Evolutionary conservation across 2,329 filamentous ascomycete species (phyloP), one percentile per base, ranked within the genome.

Genomic region (Leptographium radiaticola): DNA sequence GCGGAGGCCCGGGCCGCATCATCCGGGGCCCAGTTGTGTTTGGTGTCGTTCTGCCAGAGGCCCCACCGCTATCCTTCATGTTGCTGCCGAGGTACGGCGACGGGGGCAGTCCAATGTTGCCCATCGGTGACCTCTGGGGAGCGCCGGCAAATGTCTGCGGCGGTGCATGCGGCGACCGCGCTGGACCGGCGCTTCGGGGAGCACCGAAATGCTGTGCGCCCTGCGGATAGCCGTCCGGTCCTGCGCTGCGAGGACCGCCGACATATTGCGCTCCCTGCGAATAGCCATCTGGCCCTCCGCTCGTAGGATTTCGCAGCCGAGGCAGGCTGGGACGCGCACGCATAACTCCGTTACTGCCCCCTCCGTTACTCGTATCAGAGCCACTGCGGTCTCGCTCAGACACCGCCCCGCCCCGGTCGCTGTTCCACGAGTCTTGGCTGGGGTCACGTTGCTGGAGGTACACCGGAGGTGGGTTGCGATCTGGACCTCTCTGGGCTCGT

Each of bases 381-480:
- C 76, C 75, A 57, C 77, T 80, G 44, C 77, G 68, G 45, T 79
- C 72, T 11, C 76, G 70, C 45, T 78, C 75, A 0, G 67, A 68
- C 25, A 59, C 60, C 4, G 66, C 64, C 47, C 57, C 59, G 25
- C 57, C 50, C 30, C 53, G 60, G 11, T 58, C 60, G 31, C 63
- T 62, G 20, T 63, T 63, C n/a, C 63, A 60, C 3, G 66, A 63
- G 20, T 76, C 74, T 31, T 74, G 70, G 49, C 71, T 74, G 0
- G 71, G 68, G 8, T 67, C 66, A 11, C 71, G 71, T 55, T 65
- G 67, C 48, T 71, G 70, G 59, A 76, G 74, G 10, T 69, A 63
- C 13, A 73, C 62, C 1, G 73, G 74, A 4, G 72, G 71, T 9
- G 70, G 68, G 47, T 70, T 70, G 34, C 67, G 67, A 38, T 79